phyloP scores from a whole-genome alignment of 169 alveolate species.

The Eimeria necatrix region DNA sequence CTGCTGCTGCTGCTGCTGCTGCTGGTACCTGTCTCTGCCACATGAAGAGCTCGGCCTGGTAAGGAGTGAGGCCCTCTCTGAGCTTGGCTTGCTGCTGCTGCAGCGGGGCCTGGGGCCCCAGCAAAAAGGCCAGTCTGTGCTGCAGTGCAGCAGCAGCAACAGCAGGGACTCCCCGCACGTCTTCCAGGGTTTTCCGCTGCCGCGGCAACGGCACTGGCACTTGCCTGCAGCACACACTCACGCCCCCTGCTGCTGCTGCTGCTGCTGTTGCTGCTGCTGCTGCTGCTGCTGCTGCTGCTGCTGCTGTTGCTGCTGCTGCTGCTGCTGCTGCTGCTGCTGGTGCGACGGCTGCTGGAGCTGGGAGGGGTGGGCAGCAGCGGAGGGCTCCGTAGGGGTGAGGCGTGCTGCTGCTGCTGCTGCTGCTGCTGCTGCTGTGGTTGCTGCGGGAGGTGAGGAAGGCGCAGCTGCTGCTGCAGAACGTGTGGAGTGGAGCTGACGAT shows the following conservation, averaged over 20 bases:
- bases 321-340: background rate
- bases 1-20: background rate
- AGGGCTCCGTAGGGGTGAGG: background rate
- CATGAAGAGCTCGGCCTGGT: constrained; percentile 90
- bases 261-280: background rate
- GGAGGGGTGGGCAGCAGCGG: background rate
- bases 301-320: too few species aligned
- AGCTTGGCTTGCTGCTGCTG: constrained; percentile 89
- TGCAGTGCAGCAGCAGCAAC: constrained; percentile 87
- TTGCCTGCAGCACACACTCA: background rate
- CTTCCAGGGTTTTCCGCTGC: constrained; percentile 18
- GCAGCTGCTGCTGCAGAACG: background rate
- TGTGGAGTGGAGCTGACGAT: background rate
- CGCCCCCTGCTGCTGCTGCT: background rate
- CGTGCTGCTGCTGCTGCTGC: background rate
- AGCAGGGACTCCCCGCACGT: constrained; percentile 86
- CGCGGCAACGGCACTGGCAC: constrained; percentile 43
- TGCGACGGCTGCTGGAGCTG: background rate
- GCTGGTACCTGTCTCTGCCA: constrained; percentile 90
- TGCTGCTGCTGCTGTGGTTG: background rate
- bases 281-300: too few species aligned
- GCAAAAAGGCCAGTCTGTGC: constrained; percentile 88
- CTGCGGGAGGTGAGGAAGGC: background rate
- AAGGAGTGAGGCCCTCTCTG: constrained; percentile 91
- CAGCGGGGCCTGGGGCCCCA: constrained; percentile 87